phyloP scores from a whole-genome alignment of 1,139 yeast species.

The Diutina catenulata region DNA sequence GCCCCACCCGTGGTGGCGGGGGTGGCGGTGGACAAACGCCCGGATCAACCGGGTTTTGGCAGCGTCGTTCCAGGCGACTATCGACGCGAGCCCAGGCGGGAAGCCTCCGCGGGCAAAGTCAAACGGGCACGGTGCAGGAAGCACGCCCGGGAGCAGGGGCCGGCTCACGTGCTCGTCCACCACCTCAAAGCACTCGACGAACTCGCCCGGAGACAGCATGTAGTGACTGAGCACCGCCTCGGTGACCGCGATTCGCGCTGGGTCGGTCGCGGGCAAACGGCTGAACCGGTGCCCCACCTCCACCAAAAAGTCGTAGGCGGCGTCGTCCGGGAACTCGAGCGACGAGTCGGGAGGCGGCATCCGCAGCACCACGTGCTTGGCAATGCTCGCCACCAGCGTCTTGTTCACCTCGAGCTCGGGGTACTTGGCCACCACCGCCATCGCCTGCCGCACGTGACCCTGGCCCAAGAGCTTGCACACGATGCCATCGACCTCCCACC shows the following conservation, averaged over 20 bases:
- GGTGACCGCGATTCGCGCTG: neutral
- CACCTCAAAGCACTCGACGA: too few relatives aligned
- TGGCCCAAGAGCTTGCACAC: slow-evolving; percentile 17
- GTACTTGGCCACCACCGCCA: slow-evolving; percentile 12
- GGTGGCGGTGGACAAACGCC: too few relatives aligned
- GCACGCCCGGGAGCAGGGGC: too few relatives aligned
- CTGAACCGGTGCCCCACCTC: slow-evolving; percentile 8
- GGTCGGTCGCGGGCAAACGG: neutral
- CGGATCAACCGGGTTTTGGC: too few relatives aligned
- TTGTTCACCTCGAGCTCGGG: slow-evolving; percentile 12
- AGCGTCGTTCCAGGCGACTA: too few relatives aligned
- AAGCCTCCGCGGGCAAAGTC: too few relatives aligned
- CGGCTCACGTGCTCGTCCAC: too few relatives aligned
- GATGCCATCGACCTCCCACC: slow-evolving; percentile 18
- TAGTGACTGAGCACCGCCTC: neutral
- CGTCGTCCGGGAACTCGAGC: slow-evolving; percentile 10
- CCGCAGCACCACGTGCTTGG: slow-evolving; percentile 9
- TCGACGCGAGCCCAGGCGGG: too few relatives aligned
- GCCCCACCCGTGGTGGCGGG: too few relatives aligned
- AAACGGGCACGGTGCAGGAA: too few relatives aligned
- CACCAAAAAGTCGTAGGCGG: slow-evolving; percentile 9
- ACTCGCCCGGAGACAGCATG: too few relatives aligned
- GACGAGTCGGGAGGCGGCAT: slow-evolving; percentile 8
- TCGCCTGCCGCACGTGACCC: slow-evolving; percentile 14
- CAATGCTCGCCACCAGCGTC: slow-evolving; percentile 7